These are phyloP conservation scores for Lipomyces yamanashiensis DNA, from an alignment of 805 yeast genomes.

Conservation along the genomic window DNA sequence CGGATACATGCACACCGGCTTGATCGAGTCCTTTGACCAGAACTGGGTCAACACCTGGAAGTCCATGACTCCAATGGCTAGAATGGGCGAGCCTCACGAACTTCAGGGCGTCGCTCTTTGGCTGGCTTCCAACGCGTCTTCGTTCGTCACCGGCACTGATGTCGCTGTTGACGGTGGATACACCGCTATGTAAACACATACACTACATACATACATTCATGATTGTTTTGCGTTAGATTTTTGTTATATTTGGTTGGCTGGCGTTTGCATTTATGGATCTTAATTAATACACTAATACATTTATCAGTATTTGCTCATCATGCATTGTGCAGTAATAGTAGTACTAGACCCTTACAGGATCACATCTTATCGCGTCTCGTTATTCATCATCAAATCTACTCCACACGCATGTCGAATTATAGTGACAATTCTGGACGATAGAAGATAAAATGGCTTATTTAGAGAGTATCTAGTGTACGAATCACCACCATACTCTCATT, in stretches of 20 bases:
- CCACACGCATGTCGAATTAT: neutral
- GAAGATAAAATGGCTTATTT: neutral
- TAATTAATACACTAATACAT: no score
- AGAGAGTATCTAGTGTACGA: neutral
- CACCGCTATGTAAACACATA: conserved; percentile 66
- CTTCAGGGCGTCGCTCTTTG: conserved; percentile 77
- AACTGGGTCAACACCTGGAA: conserved; percentile 64
- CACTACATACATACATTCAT: neutral
- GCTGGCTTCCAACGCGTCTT: conserved; percentile 73
- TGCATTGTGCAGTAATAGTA: neutral
- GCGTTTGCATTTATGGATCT: no score
- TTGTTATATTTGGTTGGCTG: no score
- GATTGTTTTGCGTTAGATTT: neutral
- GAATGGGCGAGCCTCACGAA: conserved; percentile 86
- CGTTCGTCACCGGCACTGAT: conserved; percentile 84
- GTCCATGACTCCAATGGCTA: conserved; percentile 51
- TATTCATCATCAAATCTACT: no score
- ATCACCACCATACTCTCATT: neutral
- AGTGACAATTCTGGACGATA: no score
- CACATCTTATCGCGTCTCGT: neutral
- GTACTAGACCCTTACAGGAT: neutral
- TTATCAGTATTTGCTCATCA: no score
- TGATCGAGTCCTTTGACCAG: conserved; percentile 50
- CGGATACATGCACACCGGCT: conserved; percentile 70
- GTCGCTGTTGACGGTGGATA: conserved; percentile 86